Base-by-base conservation (phyloP, 2,329 filamentous ascomycete species). In the Chaetothyriales sp. region DNA sequence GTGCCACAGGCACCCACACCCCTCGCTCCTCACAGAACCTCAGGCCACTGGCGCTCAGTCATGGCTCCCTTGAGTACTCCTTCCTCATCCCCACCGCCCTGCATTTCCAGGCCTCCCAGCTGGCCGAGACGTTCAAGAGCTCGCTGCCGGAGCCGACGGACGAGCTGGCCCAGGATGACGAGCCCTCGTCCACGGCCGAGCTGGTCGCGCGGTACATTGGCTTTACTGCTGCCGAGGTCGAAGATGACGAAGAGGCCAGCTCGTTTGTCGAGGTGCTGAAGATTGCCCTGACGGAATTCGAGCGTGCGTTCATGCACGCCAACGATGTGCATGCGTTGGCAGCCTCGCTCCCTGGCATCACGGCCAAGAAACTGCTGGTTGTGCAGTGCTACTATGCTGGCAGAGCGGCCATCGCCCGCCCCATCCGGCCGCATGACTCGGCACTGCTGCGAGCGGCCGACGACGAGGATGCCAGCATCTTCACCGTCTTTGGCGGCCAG, bases 81-180 rank as follows among this genome's bases (percentile, higher is more conserved):
- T 92, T 98, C 68, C 82, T 95, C 64, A 85, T 98, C 65, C 90
- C 92, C 53, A 96, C 92, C 61, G 86, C 82, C 63, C 80, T 95
- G 57, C 92, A 98, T 72, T 98, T 93, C 75, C 89, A 92, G 69
- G 92, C 92, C 62, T 84, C 88, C 54, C 86, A 95, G 73, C 77
- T 96, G 65, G 93, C 90, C 75, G 89, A 95, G 62, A 79, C 81
- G 59, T 98, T 98, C 72, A 78, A 81, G 58, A 77, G 85, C 46
- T 87, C 82, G 57, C 78, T 98, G 60, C 93, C 93, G 49, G 76
- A 82, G 62, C 86, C 92, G 52, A 98, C 93, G 66, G 92, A 98
- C 66, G 92, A 98, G 74, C 80, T 96, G 57, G 93, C 92, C 55
- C 88, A 90, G 66, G 93, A 98, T 74, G 92, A 98, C 62, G 93